Evolutionary conservation across 208 protist species (phyloP).

Genomic region (Phytomonas sp.): DNA sequence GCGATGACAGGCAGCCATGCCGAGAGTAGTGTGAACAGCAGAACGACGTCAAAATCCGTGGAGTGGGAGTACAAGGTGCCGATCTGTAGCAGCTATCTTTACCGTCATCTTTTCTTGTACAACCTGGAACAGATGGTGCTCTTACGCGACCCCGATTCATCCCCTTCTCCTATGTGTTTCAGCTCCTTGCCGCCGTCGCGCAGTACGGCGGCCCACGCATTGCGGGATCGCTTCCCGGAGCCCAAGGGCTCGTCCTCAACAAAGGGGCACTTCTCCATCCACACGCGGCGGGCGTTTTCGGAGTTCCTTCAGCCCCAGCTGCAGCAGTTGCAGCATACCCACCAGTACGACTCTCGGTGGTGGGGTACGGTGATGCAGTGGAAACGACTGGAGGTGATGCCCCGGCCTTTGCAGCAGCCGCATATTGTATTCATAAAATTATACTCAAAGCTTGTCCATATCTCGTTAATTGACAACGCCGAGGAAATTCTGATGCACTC

Average conservation of each 20-base stretch:
- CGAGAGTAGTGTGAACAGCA: no score
- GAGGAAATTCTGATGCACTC: conserved; percentile 25
- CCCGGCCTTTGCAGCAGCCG: conserved; percentile 12
- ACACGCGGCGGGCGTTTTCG: conserved; percentile 16
- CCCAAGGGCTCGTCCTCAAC: not conserved
- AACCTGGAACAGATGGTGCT: conserved; percentile 52
- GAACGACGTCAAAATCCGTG: no score
- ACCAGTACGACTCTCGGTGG: conserved; percentile 44
- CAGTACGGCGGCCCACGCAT: not conserved
- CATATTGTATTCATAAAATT: conserved; percentile 14
- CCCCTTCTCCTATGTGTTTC: no score
- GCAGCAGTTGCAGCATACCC: conserved; percentile 8
- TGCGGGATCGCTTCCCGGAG: conserved; percentile 10
- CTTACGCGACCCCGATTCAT: no score
- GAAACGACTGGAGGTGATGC: conserved; percentile 13
- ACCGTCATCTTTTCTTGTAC: conserved; percentile 26
- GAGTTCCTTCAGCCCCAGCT: conserved; percentile 12
- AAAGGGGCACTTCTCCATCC: conserved; percentile 13
- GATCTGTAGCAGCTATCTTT: conserved; percentile 21
- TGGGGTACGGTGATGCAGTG: conserved; percentile 53
- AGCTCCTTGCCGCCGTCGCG: not conserved
- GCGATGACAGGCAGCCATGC: no score
- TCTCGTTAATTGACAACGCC: conserved; percentile 56
- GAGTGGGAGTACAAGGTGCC: conserved; percentile 22
- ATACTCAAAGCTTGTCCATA: conserved; percentile 42